Base-by-base conservation (phyloP, 345 rosid genomes). In the Eucalyptus virginea region DNA sequence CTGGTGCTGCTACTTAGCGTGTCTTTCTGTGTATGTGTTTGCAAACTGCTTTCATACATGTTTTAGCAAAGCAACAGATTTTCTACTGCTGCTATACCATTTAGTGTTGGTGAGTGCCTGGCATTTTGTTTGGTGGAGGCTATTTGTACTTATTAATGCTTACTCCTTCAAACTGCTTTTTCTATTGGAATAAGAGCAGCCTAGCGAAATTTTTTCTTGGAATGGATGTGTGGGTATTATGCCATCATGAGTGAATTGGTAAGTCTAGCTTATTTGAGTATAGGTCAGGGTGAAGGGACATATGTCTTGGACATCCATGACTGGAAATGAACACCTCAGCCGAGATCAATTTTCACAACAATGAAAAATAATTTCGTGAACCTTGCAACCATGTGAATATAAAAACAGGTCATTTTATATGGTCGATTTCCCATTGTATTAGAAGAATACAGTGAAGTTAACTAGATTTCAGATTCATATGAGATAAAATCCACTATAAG, bases 391-490 rank as follows among this genome's bases (percentile, higher is more conserved):
- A 16, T n/a, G 37, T n/a, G 19, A 65, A 65, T 65, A 65, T 65
- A 65, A 67, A 65, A 67, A 9, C 4, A 67, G 2, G 21, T 3
- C 72, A 6, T 28, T 30, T 62, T 62, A 62, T 62, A 30, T 13
- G 15, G 69, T 62, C 0, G 3, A 28, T 62, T 30, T 30, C 9
- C 34, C 18, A 7, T 8, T 65, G 4, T n/a, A n/a, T n/a, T 65
- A 15, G 3, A n/a, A n/a, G 0, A 16, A 67, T 67, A n/a, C 5
- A n/a, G 0, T n/a, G 40, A n/a, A 4, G 21, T 65, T 30, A 62
- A 28, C 3, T 28, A 0, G 17, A 62, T 28, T 13, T 30, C 9
- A 11, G 0, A 62, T 28, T 62, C 34, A 62, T 14, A 30, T 62
- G 69, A 62, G 69, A 30, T 7, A 62, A 62, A 62, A 26, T 62